phyloP scores from a whole-genome alignment of 345 rosid genomes.

The Aethionema arabicum region DNA sequence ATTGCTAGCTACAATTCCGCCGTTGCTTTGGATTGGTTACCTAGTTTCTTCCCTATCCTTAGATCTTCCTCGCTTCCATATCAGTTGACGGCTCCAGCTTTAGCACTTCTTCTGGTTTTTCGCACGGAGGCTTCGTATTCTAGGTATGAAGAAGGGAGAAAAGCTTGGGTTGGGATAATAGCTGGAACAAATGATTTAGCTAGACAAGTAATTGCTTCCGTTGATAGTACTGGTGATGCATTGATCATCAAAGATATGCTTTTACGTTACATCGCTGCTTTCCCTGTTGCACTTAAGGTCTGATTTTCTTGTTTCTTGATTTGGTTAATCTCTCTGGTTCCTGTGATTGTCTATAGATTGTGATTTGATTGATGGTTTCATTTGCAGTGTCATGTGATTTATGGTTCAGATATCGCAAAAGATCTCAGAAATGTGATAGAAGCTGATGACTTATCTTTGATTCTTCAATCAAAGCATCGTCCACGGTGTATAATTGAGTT shows the following conservation, averaged over 20 bases:
- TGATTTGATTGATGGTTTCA: conserved; percentile 6
- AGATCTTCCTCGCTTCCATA: conserved; percentile 79
- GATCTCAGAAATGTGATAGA: conserved; percentile 74
- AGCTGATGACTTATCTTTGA: conserved; percentile 63
- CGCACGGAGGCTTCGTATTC: conserved; percentile 94
- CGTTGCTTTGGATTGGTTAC: conserved; percentile 58
- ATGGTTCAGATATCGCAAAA: conserved; percentile 64
- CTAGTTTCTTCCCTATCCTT: conserved; percentile 65
- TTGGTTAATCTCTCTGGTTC: conserved; percentile 18
- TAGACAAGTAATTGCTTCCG: conserved; percentile 54
- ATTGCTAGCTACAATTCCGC: conserved; percentile 70
- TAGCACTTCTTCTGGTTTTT: conserved; percentile 84
- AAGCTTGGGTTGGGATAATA: conserved; percentile 77
- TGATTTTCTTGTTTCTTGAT: not conserved
- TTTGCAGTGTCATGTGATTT: conserved; percentile 75
- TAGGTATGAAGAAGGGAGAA: conserved; percentile 76
- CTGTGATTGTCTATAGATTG: conserved; percentile 32
- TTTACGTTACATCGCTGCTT: conserved; percentile 69
- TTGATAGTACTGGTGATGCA: conserved; percentile 48
- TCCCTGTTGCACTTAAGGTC: conserved; percentile 90
- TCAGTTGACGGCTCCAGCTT: conserved; percentile 86
- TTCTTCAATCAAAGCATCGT: conserved; percentile 72
- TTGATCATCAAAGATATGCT: conserved; percentile 49
- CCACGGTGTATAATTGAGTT: conserved; percentile 82
- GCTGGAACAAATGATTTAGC: conserved; percentile 74